Percentiles rank a stretch among this genome's conserved stretches.
Evolutionary conservation across 106 monocot species (phyloP).

Genomic region (Hemerocallis citrina): DNA sequence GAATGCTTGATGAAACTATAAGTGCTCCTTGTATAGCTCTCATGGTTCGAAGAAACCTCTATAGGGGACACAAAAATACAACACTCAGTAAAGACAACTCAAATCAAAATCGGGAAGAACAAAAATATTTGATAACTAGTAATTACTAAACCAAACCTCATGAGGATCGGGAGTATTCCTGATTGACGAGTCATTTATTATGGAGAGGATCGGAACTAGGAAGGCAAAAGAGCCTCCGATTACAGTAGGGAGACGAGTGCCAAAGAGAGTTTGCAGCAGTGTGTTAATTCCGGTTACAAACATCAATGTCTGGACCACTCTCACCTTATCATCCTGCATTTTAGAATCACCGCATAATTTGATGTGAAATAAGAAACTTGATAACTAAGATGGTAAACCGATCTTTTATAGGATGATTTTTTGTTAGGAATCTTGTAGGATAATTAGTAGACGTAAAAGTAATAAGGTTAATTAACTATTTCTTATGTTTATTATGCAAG

Average conservation of each 20-base stretch:
- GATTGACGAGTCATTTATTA: conserved; percentile 58
- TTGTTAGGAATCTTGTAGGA: background rate
- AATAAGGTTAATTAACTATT: background rate
- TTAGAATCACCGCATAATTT: background rate
- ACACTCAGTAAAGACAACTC: background rate
- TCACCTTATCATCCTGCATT: conserved; percentile 77
- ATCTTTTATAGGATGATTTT: too few relatives aligned
- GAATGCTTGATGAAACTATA: conserved; percentile 90
- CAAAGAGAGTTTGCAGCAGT: conserved; percentile 87
- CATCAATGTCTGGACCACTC: conserved; percentile 83
- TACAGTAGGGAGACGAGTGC: conserved; percentile 82
- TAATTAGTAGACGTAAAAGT: background rate
- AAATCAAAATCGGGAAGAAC: background rate
- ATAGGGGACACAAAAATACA: conserved; percentile 5
- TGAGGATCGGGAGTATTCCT: conserved; percentile 48
- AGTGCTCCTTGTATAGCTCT: conserved; percentile 91
- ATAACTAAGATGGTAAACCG: too few relatives aligned
- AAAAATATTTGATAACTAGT: too few relatives aligned
- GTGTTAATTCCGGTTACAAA: conserved; percentile 91
- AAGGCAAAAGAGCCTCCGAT: conserved; percentile 80
- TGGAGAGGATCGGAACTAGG: conserved; percentile 79
- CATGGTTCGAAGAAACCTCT: conserved; percentile 94
- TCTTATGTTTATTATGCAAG: background rate
- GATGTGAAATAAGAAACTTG: background rate
- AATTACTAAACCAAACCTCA: conserved; percentile 22